Evolutionary conservation across 108 stramenopile species (phyloP).

Genomic region (Asterionellopsis glacialis): DNA sequence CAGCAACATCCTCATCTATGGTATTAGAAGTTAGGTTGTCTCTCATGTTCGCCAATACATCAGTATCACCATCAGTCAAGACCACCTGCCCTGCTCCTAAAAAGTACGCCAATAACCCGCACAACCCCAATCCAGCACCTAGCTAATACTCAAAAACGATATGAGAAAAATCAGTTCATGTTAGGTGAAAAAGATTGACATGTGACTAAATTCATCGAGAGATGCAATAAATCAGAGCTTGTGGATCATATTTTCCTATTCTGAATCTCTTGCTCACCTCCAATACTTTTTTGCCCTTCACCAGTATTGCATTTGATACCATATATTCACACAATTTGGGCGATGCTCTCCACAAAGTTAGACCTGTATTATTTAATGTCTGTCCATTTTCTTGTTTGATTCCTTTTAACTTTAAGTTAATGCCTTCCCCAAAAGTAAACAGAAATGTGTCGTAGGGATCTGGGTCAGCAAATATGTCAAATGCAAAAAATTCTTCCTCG

Average conservation of each 20-base stretch:
- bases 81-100: constrained; percentile 26
- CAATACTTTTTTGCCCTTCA: neutral
- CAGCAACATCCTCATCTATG: too few species aligned
- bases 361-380: constrained; percentile 6
- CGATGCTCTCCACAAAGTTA: constrained; percentile 12
- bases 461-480: constrained; percentile 6
- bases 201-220: too few species aligned
- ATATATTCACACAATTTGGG: constrained; percentile 10
- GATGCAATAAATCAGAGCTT: too few species aligned
- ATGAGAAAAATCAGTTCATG: too few species aligned
- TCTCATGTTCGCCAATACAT: constrained; percentile 25
- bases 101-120: constrained; percentile 29
- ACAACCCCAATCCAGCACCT: constrained; percentile 40
- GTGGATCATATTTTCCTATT: too few species aligned
- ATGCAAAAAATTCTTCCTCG: constrained; percentile 1
- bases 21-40: constrained; percentile 17
- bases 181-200: too few species aligned
- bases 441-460: constrained; percentile 11
- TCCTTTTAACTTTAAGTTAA: neutral
- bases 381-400: constrained; percentile 8
- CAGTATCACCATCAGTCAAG: constrained; percentile 48
- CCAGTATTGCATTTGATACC: constrained; percentile 4
- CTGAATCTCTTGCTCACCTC: neutral
- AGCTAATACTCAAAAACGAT: neutral
- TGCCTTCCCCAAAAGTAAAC: neutral